phyloP scores from a whole-genome alignment of 106 monocot genomes.

The Dactylorhiza incarnata region DNA sequence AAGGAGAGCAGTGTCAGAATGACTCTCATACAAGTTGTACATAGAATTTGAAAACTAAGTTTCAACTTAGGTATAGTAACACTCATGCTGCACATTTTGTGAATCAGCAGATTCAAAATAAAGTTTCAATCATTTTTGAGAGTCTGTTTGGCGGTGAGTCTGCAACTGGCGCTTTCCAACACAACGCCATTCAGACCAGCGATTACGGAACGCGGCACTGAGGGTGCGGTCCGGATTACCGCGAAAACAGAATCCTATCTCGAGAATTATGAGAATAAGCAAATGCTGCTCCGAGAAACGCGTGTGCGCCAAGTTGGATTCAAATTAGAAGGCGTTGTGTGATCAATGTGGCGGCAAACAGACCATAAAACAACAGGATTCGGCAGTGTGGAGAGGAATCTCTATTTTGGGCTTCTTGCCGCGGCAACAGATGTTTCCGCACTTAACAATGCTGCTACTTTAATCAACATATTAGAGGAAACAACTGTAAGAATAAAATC shows the following conservation, averaged over 20 bases:
- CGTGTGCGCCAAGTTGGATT: too few relatives aligned
- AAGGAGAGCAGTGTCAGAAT: slow-evolving; percentile 3
- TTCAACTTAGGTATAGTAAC: neutral
- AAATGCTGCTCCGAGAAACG: too few relatives aligned
- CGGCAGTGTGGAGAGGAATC: neutral
- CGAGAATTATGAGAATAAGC: too few relatives aligned
- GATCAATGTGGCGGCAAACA: too few relatives aligned
- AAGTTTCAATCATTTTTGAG: neutral
- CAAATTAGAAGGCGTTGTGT: too few relatives aligned
- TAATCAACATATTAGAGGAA: neutral
- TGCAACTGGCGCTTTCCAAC: too few relatives aligned
- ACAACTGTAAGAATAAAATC: neutral
- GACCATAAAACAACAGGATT: neutral
- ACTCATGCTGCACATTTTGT: neutral
- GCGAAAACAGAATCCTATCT: too few relatives aligned
- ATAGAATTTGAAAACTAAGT: neutral
- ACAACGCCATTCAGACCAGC: too few relatives aligned
- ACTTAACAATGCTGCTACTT: neutral
- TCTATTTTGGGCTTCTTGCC: neutral
- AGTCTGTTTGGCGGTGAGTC: too few relatives aligned
- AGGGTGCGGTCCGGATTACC: too few relatives aligned
- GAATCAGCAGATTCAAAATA: neutral
- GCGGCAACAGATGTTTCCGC: neutral
- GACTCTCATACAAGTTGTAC: neutral
- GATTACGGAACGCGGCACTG: too few relatives aligned